These are phyloP conservation scores for Saccharomycodes ludwigii DNA, from an alignment of 805 yeast species.

Conservation along the genomic window DNA sequence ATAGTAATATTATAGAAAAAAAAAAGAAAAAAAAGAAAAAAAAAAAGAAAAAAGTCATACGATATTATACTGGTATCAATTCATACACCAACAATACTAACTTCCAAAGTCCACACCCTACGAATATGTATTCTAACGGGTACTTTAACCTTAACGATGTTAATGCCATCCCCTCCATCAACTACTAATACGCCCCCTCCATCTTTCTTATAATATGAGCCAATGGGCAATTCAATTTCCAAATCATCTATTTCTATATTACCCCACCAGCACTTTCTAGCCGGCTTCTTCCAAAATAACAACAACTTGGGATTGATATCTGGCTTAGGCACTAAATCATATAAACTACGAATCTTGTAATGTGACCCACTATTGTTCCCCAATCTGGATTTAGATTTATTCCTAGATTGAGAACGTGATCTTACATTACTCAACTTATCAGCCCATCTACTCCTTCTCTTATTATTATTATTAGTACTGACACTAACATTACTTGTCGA, in stretches of 20 bases:
- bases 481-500: conserved; percentile 3
- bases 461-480: conserved; percentile 17
- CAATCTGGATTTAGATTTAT: conserved; percentile 27
- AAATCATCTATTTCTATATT: conserved; percentile 38
- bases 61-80: too few species aligned
- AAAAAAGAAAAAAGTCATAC: background rate
- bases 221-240: conserved; percentile 18
- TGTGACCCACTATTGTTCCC: conserved; percentile 25
- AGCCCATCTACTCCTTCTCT: conserved; percentile 46
- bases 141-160: conserved; percentile 11
- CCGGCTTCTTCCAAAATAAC: conserved; percentile 95
- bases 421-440: conserved; percentile 47
- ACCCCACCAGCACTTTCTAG: conserved; percentile 98
- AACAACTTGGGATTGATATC: conserved; percentile 49
- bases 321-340: conserved; percentile 23
- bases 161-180: conserved; percentile 12
- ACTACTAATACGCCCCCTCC: conserved; percentile 21
- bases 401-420: conserved; percentile 45
- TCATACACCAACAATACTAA: conserved; percentile 76
- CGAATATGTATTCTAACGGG: conserved; percentile 69
- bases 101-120: conserved; percentile 93
- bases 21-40: background rate
- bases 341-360: conserved; percentile 15
- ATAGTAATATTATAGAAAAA: background rate
- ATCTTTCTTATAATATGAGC: conserved; percentile 4